phyloP scores from a whole-genome alignment of 2,329 filamentous ascomycete genomes.

The Colletotrichum caudatum region DNA sequence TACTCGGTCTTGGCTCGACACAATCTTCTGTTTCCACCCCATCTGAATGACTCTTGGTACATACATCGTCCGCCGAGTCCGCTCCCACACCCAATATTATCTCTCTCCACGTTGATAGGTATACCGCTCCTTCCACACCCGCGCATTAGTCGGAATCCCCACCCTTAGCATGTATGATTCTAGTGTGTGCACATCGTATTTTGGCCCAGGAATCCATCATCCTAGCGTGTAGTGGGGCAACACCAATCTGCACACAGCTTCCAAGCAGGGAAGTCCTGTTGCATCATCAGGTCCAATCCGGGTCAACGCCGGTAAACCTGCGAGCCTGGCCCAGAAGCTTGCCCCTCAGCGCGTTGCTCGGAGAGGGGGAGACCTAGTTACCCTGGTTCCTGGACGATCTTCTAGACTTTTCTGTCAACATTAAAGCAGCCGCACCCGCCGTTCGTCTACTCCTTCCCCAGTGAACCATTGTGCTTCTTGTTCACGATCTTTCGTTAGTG shows the following conservation, averaged over 20 bases:
- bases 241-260: slow-evolving; percentile 25
- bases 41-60: slow-evolving; percentile 20
- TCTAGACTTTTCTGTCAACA: slow-evolving; percentile 24
- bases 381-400: slow-evolving; percentile 11
- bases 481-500: slow-evolving; percentile 2
- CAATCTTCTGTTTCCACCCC: slow-evolving; percentile 17
- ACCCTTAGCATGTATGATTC: background rate
- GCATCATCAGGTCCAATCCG: slow-evolving; percentile 34
- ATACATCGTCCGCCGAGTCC: background rate
- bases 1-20: slow-evolving; percentile 20
- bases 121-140: background rate
- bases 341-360: slow-evolving; percentile 22
- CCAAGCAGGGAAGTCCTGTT: slow-evolving; percentile 34
- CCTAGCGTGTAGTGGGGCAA: slow-evolving; percentile 25
- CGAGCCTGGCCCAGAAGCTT: slow-evolving; percentile 3
- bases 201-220: slow-evolving; percentile 9
- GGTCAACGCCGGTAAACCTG: slow-evolving; percentile 21
- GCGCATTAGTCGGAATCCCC: slow-evolving; percentile 19
- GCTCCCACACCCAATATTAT: slow-evolving; percentile 11
- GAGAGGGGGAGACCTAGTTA: slow-evolving; percentile 2
- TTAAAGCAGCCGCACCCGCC: slow-evolving; percentile 33
- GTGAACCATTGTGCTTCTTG: slow-evolving; percentile 14
- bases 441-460: background rate
- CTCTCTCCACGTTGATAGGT: background rate
- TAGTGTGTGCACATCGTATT: background rate